Percentiles rank a stretch among this genome's conserved stretches.
Evolutionary conservation across 75 land plant species (phyloP).

Genomic region (Ceratopteris richardii): DNA sequence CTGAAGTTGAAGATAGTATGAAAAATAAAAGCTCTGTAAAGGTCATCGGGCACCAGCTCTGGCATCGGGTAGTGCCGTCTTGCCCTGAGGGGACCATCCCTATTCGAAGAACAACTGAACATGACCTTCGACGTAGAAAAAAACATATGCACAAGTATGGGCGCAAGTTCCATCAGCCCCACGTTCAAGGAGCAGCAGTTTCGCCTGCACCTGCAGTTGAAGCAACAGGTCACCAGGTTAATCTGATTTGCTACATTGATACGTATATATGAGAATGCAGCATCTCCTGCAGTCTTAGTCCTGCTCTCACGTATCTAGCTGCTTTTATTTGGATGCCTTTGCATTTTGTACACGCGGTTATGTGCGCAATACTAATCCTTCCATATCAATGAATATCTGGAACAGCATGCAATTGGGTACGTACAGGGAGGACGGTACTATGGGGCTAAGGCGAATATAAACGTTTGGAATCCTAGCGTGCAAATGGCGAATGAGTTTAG

Average conservation of each 20-base stretch:
- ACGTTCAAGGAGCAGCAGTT: not conserved
- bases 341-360: too few species aligned
- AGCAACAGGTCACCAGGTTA: constrained; percentile 1
- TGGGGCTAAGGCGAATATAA: constrained; percentile 27
- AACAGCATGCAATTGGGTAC: constrained; percentile 29
- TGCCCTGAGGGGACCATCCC: constrained; percentile 1
- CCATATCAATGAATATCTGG: too few species aligned
- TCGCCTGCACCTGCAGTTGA: not conserved
- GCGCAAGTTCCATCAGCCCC: not conserved
- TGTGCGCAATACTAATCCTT: too few species aligned
- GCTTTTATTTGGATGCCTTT: not conserved
- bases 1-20: too few species aligned
- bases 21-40: too few species aligned
- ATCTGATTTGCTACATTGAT: not conserved
- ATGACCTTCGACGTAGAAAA: not conserved
- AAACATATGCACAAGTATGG: not conserved
- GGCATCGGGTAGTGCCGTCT: too few species aligned
- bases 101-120: not conserved
- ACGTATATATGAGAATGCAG: not conserved
- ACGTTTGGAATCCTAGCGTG: constrained; percentile 25
- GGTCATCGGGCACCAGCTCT: too few species aligned
- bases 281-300: not conserved
- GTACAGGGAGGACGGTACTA: constrained; percentile 15
- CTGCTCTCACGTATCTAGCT: not conserved
- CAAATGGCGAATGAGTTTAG: constrained; percentile 20